Conservation (phyloP, 352 stramenopile species). For the Pythium insidiosum region DNA sequence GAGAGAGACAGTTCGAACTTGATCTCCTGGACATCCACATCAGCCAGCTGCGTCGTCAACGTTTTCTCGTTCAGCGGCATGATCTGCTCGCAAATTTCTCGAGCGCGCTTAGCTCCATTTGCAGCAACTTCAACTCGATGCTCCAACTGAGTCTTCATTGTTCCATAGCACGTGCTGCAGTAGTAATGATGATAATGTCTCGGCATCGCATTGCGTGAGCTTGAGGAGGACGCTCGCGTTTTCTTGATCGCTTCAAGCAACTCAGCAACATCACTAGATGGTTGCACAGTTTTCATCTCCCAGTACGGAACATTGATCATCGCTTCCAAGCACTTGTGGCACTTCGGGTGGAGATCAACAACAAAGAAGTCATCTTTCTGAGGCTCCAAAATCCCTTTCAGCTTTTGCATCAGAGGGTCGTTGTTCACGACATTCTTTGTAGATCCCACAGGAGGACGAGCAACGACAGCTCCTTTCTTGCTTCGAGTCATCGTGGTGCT, state of each 20-base stretch:
- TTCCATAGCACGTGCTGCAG: constrained; percentile 55
- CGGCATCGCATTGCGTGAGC: constrained; percentile 53
- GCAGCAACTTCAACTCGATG: constrained; percentile 66
- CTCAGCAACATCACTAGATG: constrained; percentile 56
- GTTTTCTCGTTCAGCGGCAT: constrained; percentile 54
- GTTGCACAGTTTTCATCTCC: constrained; percentile 65
- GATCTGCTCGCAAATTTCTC: constrained; percentile 56
- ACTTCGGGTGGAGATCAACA: constrained; percentile 89
- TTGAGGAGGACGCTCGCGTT: constrained; percentile 44
- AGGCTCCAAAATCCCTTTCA: constrained; percentile 96
- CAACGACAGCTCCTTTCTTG: constrained; percentile 39
- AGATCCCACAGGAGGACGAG: constrained; percentile 28
- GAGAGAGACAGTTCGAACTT: constrained; percentile 56
- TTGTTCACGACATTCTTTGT: constrained; percentile 75
- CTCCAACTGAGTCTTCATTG: constrained; percentile 66
- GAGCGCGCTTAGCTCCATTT: constrained; percentile 54
- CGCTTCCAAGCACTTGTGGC: constrained; percentile 80
- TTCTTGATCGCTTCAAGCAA: constrained; percentile 80
- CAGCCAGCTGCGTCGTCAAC: constrained; percentile 40
- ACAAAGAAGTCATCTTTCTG: constrained; percentile 99
- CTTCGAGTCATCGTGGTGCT: constrained; percentile 63
- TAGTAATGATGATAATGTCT: constrained; percentile 84
- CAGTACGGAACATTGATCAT: constrained; percentile 86
- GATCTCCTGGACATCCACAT: constrained; percentile 77
- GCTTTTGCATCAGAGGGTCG: constrained; percentile 96